A percentile compares a stretch with the other conserved stretches of the same genome.
Conservation (phyloP, 257 asterid genomes). For the Primulina tabacum region DNA sequence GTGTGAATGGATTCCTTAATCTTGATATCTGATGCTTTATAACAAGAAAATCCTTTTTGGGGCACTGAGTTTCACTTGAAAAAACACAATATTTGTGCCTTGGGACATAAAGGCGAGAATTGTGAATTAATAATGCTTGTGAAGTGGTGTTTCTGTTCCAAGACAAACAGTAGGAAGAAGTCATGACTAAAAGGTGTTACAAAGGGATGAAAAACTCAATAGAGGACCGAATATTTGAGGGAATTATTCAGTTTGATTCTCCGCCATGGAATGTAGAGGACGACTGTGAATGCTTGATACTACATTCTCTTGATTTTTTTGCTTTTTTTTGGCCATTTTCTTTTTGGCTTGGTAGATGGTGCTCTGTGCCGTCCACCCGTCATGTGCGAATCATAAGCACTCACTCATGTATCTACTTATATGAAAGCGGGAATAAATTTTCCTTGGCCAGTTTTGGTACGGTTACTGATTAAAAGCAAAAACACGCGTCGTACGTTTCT, state of each 20-base stretch:
- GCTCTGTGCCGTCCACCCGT: too few species aligned
- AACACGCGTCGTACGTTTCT: too few species aligned
- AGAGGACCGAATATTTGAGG: slow-evolving; percentile 28
- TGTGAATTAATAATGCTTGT: slow-evolving; percentile 33
- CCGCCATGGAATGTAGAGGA: slow-evolving; percentile 47
- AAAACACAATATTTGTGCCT: slow-evolving; percentile 26
- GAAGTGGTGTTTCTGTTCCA: slow-evolving; percentile 44
- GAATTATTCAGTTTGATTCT: slow-evolving; percentile 40
- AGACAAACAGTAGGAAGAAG: slow-evolving; percentile 55
- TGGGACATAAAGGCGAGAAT: slow-evolving; percentile 37
- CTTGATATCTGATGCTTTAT: slow-evolving; percentile 33
- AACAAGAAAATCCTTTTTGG: slow-evolving; percentile 35
- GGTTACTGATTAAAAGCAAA: too few species aligned
- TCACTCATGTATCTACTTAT: too few species aligned
- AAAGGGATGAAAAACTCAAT: slow-evolving; percentile 15
- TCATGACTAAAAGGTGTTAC: slow-evolving; percentile 42
- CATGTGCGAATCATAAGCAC: too few species aligned
- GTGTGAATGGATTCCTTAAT: slow-evolving; percentile 22
- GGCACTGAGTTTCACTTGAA: slow-evolving; percentile 27
- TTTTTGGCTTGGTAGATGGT: slow-evolving; percentile 11
- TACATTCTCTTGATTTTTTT: slow-evolving; percentile 23
- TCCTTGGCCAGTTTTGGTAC: too few species aligned
- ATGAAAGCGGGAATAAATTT: too few species aligned
- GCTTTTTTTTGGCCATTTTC: slow-evolving; percentile 10
- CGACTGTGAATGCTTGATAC: slow-evolving; percentile 17